phyloP scores from a whole-genome alignment of 345 rosid genomes.

The Aethionema arabicum region DNA sequence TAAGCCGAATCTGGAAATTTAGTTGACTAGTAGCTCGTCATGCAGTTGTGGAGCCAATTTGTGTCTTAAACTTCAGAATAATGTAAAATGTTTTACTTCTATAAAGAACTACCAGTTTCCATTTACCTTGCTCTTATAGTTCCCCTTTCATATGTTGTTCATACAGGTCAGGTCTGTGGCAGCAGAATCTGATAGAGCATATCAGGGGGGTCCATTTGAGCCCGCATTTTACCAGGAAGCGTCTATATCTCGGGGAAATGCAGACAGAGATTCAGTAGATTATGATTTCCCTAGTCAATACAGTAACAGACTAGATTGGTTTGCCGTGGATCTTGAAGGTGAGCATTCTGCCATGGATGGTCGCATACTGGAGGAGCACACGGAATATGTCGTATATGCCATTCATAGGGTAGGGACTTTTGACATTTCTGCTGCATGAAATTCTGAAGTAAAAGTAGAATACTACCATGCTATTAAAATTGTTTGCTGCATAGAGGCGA shows the following conservation, averaged over 20 bases:
- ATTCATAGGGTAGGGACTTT: slow-evolving; percentile 73
- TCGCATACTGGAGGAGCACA: slow-evolving; percentile 90
- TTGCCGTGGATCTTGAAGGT: slow-evolving; percentile 99
- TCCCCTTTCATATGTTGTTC: slow-evolving; percentile 7
- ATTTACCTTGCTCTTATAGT: slow-evolving; percentile 7
- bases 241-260: slow-evolving; percentile 48
- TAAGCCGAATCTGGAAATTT: neutral
- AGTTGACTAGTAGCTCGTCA: slow-evolving; percentile 5
- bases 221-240: slow-evolving; percentile 74
- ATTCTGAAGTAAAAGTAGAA: slow-evolving; percentile 6
- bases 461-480: neutral
- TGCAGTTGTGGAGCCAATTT: slow-evolving; percentile 6
- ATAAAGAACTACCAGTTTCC: slow-evolving; percentile 17
- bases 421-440: slow-evolving; percentile 21
- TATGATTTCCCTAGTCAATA: slow-evolving; percentile 65
- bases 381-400: slow-evolving; percentile 98
- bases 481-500: neutral
- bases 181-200: slow-evolving; percentile 94
- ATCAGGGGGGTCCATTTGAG: slow-evolving; percentile 82
- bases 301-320: slow-evolving; percentile 76
- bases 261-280: slow-evolving; percentile 38
- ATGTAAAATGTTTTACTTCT: slow-evolving; percentile 3
- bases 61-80: slow-evolving; percentile 16
- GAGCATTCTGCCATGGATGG: slow-evolving; percentile 99
- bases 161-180: slow-evolving; percentile 88